Base-by-base conservation (phyloP, 1,139 yeast species). In the Candida pseudocylindracea region DNA sequence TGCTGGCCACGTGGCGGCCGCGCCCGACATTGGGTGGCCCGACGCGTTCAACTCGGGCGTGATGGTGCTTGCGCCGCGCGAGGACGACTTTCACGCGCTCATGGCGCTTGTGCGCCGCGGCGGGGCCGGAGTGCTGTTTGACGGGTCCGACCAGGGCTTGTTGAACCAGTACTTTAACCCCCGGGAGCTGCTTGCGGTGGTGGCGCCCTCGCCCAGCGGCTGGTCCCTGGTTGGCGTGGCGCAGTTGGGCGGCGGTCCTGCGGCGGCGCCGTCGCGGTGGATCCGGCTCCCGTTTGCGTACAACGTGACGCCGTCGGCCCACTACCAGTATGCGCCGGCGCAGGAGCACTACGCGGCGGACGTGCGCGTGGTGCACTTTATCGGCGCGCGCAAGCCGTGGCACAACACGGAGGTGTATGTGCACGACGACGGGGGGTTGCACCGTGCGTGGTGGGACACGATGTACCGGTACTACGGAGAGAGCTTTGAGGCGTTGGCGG, bases 1-100 rank as follows among this genome's bases (percentile, higher is more conserved):
- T 1, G 41, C 45, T 12, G 45, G 51, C 29, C 58, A 62, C 37
- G 59, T 75, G 11, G 54, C 62, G 31, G 96, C 95, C 1, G 63
- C 80, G n/a, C 91, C 95, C 0, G 96, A 88, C 53, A 62, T 74
- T 25, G 95, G 96, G 12, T 88, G 94, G 73, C 96, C 96, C 1
- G 96, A 88, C 51, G 65, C 80, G 43, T 88, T 88, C 60, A 88
- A 88, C 53, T 72, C 92, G 20, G 96, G 96, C 8, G 71, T 88
- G 29, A 63, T 88, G 48, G 60, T 73, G 8, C 53, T 79, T 30
- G 61, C 60, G 30, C 94, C 94, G 2, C 60, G 63, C 42, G 32
- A 42, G 7, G 40, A 45, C 1, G 66, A 61, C 31, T 74, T 58
- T 43, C 12, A 34, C 29, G 35, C 34, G 3, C 32, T 39, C 30